Conservation (phyloP, 164 flowering plant species). For the Hamamelis virginiana region DNA sequence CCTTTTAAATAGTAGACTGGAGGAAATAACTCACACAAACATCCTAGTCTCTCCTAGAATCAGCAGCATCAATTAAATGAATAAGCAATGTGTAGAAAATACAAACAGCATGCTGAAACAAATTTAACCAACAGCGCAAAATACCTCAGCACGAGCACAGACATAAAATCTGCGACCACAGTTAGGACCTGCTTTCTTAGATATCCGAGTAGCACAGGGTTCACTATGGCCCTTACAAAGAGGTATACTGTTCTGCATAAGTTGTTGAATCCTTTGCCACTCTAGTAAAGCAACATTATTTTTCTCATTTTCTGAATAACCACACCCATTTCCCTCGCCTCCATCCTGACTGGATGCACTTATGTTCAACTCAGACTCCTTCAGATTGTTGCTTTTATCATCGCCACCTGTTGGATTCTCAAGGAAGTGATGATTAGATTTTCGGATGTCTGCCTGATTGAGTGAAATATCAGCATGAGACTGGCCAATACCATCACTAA, state of each 20-base stretch:
- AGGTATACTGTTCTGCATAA: constrained; percentile 88
- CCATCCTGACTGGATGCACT: constrained; percentile 31
- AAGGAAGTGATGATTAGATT: constrained; percentile 13
- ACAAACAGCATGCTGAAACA: not conserved
- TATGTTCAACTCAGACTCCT: constrained; percentile 8
- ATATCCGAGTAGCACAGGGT: constrained; percentile 83
- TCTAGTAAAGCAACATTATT: constrained; percentile 52
- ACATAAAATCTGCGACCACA: constrained; percentile 84
- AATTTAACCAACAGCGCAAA: not conserved
- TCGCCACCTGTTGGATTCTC: constrained; percentile 15
- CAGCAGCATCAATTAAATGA: not conserved
- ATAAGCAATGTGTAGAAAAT: not conserved
- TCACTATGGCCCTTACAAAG: constrained; percentile 89
- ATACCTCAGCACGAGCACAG: constrained; percentile 96
- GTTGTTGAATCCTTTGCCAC: constrained; percentile 88
- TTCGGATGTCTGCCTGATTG: constrained; percentile 22
- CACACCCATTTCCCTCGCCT: constrained; percentile 11
- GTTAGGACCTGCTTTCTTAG: constrained; percentile 86
- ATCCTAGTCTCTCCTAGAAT: too few species aligned
- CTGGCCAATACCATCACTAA: constrained; percentile 12
- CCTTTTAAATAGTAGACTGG: too few species aligned
- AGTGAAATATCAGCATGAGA: constrained; percentile 13
- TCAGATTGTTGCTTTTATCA: constrained; percentile 11
- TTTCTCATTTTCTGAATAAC: constrained; percentile 39
- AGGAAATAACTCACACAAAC: too few species aligned